Conservation (phyloP, 148 eudicot genomes). For the Simmondsia chinensis region DNA sequence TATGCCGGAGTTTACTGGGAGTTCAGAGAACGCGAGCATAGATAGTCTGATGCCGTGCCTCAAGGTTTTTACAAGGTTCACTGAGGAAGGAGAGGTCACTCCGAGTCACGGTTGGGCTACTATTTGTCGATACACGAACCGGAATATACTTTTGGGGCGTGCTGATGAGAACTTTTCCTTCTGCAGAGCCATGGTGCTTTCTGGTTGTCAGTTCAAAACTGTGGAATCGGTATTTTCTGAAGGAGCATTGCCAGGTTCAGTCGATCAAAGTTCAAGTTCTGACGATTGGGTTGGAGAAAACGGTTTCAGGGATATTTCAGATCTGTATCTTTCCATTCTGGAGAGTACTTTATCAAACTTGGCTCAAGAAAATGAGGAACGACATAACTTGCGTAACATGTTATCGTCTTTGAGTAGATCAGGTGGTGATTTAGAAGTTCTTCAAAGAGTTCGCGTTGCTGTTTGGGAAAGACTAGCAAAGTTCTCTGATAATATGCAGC, state of each 20-base stretch:
- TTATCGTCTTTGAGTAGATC: constrained; percentile 65
- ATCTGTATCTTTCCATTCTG: constrained; percentile 49
- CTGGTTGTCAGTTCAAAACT: constrained; percentile 65
- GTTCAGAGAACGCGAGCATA: constrained; percentile 28
- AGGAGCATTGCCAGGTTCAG: constrained; percentile 27
- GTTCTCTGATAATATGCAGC: constrained; percentile 66
- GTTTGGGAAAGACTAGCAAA: constrained; percentile 81
- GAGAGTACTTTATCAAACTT: constrained; percentile 52
- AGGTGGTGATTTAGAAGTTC: constrained; percentile 41
- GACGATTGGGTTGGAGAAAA: constrained; percentile 12
- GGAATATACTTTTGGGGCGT: constrained; percentile 24
- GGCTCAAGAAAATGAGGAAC: constrained; percentile 39
- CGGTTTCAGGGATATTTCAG: constrained; percentile 38
- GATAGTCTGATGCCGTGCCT: constrained; percentile 46
- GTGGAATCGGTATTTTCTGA: constrained; percentile 43
- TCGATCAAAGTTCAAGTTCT: constrained; percentile 15
- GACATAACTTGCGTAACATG: constrained; percentile 30
- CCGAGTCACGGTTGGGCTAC: constrained; percentile 60
- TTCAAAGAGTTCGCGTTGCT: constrained; percentile 54
- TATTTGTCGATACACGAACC: constrained; percentile 35
- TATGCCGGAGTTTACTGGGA: constrained; percentile 35
- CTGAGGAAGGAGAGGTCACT: constrained; percentile 43
- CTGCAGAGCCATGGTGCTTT: constrained; percentile 68
- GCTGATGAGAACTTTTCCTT: constrained; percentile 36
- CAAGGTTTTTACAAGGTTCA: constrained; percentile 38